Evolutionary conservation across 2,329 filamentous ascomycete species (phyloP), one percentile per base, ranked within the genome.

Genomic region (Aspergillus fumigatus): DNA sequence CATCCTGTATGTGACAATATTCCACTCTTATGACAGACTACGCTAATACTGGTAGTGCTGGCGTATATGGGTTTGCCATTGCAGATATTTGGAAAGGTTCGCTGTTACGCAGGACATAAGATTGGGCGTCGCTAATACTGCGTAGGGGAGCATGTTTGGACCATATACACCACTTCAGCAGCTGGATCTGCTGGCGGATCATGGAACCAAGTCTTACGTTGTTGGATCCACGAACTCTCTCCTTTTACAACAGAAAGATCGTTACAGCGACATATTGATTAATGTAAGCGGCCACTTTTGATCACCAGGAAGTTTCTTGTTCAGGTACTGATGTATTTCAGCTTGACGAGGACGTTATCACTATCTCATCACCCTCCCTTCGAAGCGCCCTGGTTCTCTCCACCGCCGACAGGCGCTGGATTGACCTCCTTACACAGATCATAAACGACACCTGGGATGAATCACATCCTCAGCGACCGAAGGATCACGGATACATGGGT

Each of bases 401-500:
- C 0, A 87, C 87, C 9, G 89, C 94, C 0, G 94, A 99, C 70
- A 84, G 94, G 57, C 84, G 94, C 56, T 99, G 94, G 93, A 97
- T 99, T 64, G 94, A 99, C 75, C 92, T 92, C 65, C 82, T 99
- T 53, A 95, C 92, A 0, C 90, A 96, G 66, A 89, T 92, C 41
- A 90, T 99, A 23, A 90, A 94, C 67, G 92, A 97, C 62, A 97
- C 94, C 0, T 99, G 94, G 94, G 94, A 99, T 70, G 91, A 96
- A 45, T 80, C 86, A 4, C 93, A 97, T 67, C 94, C 94, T 0
- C 85, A 86, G 60, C 83, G 90, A 50, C 94, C 94, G n/a, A 97
- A 92, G 67, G 96, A 91, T 2, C 88, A 97, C 80, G 92, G 92
- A 29, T 99, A 97, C 68, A 87, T 91, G 40, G 94, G 94, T 29